Percentiles rank a stretch among this genome's conserved stretches.
Evolutionary conservation across 805 yeast genomes (phyloP).

Genomic region (Candida quercuum): DNA sequence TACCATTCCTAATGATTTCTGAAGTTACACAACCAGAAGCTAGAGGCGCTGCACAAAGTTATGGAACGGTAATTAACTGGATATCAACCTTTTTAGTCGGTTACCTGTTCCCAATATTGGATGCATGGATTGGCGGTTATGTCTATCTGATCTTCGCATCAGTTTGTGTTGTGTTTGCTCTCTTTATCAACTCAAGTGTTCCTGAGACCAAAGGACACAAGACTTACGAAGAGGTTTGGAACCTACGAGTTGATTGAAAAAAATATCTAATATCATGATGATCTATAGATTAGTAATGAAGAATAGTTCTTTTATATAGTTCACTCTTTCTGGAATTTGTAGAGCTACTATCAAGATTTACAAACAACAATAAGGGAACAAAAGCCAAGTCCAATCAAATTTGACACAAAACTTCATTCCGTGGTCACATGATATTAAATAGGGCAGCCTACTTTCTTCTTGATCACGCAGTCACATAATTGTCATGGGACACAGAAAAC

Average conservation of each 20-base stretch:
- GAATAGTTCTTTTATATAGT: no score
- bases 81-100: slow-evolving; percentile 81
- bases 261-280: no score
- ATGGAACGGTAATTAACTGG: slow-evolving; percentile 92
- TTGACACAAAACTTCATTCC: background rate
- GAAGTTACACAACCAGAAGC: slow-evolving; percentile 84
- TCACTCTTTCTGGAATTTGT: no score
- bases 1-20: slow-evolving; percentile 83
- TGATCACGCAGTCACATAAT: background rate
- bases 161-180: slow-evolving; percentile 45
- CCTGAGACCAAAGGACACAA: slow-evolving; percentile 76
- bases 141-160: slow-evolving; percentile 70
- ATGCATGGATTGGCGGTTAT: slow-evolving; percentile 63
- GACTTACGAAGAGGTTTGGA: slow-evolving; percentile 68
- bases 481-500: background rate
- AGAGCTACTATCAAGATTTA: no score
- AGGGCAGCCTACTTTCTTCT: slow-evolving; percentile 3
- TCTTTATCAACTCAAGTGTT: slow-evolving; percentile 40
- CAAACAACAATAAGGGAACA: no score
- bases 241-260: slow-evolving; percentile 19
- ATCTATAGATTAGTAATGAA: no score
- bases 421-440: background rate
- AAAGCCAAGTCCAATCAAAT: no score
- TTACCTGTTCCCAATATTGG: slow-evolving; percentile 69
- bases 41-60: slow-evolving; percentile 83